These are phyloP conservation scores for Chara braunii DNA, from an alignment of 139 green algal species.

Conservation along the genomic window DNA sequence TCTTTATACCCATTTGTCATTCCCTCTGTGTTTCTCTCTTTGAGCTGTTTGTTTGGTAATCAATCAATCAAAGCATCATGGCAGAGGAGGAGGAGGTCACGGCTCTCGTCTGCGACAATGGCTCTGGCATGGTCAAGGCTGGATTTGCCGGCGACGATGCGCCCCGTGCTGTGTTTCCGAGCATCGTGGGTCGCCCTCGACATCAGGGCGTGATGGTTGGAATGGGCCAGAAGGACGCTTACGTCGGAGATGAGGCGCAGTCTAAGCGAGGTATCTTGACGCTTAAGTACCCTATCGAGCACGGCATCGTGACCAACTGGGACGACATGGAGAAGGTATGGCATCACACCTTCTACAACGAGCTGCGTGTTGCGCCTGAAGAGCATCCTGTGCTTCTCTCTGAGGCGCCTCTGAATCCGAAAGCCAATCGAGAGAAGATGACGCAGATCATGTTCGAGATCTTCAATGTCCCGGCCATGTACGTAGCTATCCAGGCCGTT, in stretches of 20 bases:
- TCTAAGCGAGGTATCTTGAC: slow-evolving; percentile 94
- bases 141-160: slow-evolving; percentile 96
- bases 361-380: slow-evolving; percentile 96
- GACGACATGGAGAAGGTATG: slow-evolving; percentile 99
- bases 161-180: slow-evolving; percentile 89
- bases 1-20: slow-evolving; percentile 12
- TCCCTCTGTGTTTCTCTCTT: background rate
- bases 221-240: slow-evolving; percentile 91
- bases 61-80: slow-evolving; percentile 1
- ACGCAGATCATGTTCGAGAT: slow-evolving; percentile 99
- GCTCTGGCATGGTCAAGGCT: slow-evolving; percentile 94
- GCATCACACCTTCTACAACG: slow-evolving; percentile 99
- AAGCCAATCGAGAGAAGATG: slow-evolving; percentile 91
- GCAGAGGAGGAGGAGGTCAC: slow-evolving; percentile 77
- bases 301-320: slow-evolving; percentile 93
- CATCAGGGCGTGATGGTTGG: slow-evolving; percentile 91
- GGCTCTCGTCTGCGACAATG: slow-evolving; percentile 97
- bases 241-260: slow-evolving; percentile 96
- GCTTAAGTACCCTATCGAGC: slow-evolving; percentile 91
- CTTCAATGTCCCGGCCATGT: slow-evolving; percentile 95
- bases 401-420: slow-evolving; percentile 95
- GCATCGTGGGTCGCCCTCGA: slow-evolving; percentile 85
- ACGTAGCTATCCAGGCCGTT: slow-evolving; percentile 93
- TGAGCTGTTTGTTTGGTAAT: background rate
- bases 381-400: slow-evolving; percentile 99